Base-by-base conservation (phyloP, 1,284 basidiomycete species). In the Naganishia cerealis region DNA sequence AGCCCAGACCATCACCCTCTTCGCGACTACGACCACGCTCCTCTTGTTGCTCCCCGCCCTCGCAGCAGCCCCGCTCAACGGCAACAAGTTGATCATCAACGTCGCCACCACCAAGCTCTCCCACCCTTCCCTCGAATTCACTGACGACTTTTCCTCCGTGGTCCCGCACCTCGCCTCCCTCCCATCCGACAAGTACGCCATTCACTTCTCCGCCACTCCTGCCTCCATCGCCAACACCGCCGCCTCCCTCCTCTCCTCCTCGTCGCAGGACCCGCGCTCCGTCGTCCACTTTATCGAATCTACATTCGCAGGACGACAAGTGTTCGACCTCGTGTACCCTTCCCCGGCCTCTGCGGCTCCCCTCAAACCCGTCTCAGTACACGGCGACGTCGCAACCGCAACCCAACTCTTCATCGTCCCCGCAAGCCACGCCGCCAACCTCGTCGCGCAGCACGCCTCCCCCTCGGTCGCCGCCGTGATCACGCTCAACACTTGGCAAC, bases 141-240 rank as follows among this genome's bases (percentile, higher is more conserved):
- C 85, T 3, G 84, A 92, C 56, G 88, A 88, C 1, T 87, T 90
- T 26, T 87, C 88, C 1, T 86, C 89, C 7, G 82, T 87, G 0
- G 82, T 93, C 61, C 85, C 87, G 10, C 82, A 86, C 3, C 80
- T 85, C 16, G 83, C 90, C 68, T 75, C 83, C 13, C 79, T 87
- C 67, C 79, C 91, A n/a, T 87, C 88, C 1, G 84, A 88, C 57
- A 85, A 86, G 69, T 85, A 91, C 73, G 84, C 87, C n/a, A 84
- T 95, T 58, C 80, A 94, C 56, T 84, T 94, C 70, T 94, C 92
- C 24, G 86, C 91, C 9, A 88, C 88, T 2, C 86, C 91, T 0
- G 88, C 90, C 72, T 90, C 93, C 77, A 84, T 89, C 10, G 84
- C 88, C 50, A 88, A 91, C 72, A 86, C 91, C 67, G 85, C 90